Base-by-base conservation (phyloP, 257 asterid species). In the Nicotiana sylvestris region DNA sequence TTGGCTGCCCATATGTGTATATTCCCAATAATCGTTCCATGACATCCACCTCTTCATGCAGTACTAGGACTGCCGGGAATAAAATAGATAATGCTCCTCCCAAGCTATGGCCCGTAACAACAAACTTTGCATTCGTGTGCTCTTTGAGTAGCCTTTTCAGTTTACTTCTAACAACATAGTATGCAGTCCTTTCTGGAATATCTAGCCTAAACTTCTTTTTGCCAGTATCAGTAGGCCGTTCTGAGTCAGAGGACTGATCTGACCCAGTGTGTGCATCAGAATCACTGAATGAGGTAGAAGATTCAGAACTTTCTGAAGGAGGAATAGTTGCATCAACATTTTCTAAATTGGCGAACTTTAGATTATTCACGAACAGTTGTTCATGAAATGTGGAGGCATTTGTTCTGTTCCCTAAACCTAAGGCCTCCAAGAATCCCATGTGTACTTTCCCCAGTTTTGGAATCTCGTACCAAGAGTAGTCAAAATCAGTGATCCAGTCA, bases 361-460 rank as follows among this genome's bases (percentile, higher is more conserved):
- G 27, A 25, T 69, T 82, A 56, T 74, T 62, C 5, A 25, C 53
- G 9, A 49, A 85, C 57, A 95, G 91, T 69, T 84, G 85, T 53
- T 84, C 86, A 5, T 55, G 87, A 85, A 94, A 96, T 2, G 97
- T 85, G 81, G 90, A 84, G 69, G 91, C 79, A 17, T 96, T 76
- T 6, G 6, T 84, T 82, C 99, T 89, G 91, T 78, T 94, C 39
- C 99, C 98, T 83, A 96, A 85, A 65, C 99, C 99, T 80, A 96
- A 86, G 85, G 99, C 99, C 87, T 96, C 99, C 9, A 96, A 87
- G 84, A 96, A 96, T 57, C 99, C 99, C 99, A 93, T 89, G 65
- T 96, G 98, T n/a, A 96, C 95, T 83, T 93, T 96, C n/a, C 98
- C 99, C 1, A 94, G 90, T 57, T 88, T 80, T 3, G 97, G 98